Percentiles rank a stretch among this genome's conserved stretches.
These are phyloP conservation scores for Dipsacomyces acuminosporus DNA, from an alignment of 371 early-diverging fungal species.

Conservation along the genomic window DNA sequence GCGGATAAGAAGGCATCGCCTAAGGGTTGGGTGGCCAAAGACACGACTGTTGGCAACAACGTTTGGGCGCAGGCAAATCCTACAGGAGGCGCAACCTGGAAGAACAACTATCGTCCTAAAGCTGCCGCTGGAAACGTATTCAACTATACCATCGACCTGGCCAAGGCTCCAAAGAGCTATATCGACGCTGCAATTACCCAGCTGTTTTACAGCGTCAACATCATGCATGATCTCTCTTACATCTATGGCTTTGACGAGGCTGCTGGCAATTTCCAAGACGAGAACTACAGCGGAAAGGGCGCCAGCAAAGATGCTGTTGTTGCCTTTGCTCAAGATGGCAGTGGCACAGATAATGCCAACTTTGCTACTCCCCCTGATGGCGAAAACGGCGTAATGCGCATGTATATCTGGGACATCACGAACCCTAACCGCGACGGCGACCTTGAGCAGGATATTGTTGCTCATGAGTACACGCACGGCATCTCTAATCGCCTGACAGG, in stretches of 20 bases:
- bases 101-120: conserved; percentile 70
- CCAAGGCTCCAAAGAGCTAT: conserved; percentile 64
- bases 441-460: conserved; percentile 81
- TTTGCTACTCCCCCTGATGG: conserved; percentile 97
- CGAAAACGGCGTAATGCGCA: conserved; percentile 78
- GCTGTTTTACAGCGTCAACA: conserved; percentile 88
- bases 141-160: conserved; percentile 66
- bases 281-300: conserved; percentile 82
- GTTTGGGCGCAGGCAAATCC: conserved; percentile 73
- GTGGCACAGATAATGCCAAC: conserved; percentile 82
- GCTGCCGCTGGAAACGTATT: conserved; percentile 55
- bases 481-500: conserved; percentile 85
- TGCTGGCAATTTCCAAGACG: conserved; percentile 90
- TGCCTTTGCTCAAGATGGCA: conserved; percentile 90
- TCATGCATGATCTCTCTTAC: conserved; percentile 72
- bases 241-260: conserved; percentile 88
- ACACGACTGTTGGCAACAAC: conserved; percentile 71
- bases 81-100: conserved; percentile 50
- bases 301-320: conserved; percentile 73
- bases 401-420: conserved; percentile 81
- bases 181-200: conserved; percentile 81
- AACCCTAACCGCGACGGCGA: conserved; percentile 82
- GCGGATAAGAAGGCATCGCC: conserved; percentile 27
- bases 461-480: conserved; percentile 88
- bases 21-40: conserved; percentile 49